phyloP scores from a whole-genome alignment of 2,329 filamentous ascomycete genomes.

The Cladosporium sphaerospermum region DNA sequence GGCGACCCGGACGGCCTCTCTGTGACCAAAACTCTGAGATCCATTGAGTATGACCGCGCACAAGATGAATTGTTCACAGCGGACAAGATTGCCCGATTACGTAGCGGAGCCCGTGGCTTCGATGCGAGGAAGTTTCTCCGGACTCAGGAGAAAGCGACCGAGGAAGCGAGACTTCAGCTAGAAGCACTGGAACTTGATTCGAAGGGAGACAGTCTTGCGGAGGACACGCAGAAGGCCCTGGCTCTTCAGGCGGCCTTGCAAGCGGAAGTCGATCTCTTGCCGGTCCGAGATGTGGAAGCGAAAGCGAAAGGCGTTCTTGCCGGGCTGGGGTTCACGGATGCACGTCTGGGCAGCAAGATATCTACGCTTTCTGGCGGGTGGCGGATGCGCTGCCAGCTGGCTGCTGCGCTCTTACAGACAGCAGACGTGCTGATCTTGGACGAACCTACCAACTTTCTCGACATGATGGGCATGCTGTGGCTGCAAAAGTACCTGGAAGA shows the following conservation, averaged over 20 bases:
- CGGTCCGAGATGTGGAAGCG: conserved; percentile 41
- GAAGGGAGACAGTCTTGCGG: conserved; percentile 45
- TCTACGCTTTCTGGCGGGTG: conserved; percentile 64
- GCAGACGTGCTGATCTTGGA: conserved; percentile 76
- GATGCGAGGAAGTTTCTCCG: conserved; percentile 70
- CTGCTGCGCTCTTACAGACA: conserved; percentile 59
- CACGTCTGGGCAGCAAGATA: conserved; percentile 54
- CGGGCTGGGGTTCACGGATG: conserved; percentile 65
- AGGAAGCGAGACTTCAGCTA: conserved; percentile 30
- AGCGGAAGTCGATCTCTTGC: conserved; percentile 2
- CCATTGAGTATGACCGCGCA: conserved; percentile 14
- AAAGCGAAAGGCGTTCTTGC: conserved; percentile 60
- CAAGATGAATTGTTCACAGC: conserved; percentile 16
- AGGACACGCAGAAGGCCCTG: conserved; percentile 62
- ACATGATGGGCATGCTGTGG: conserved; percentile 79
- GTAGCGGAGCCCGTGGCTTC: conserved; percentile 69
- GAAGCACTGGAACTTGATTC: conserved; percentile 45
- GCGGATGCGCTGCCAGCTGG: conserved; percentile 39
- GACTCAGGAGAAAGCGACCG: conserved; percentile 60
- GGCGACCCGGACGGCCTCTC: background rate
- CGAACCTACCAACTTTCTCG: conserved; percentile 82
- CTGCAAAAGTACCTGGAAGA: conserved; percentile 64
- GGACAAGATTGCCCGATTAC: conserved; percentile 58
- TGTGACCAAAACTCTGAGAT: background rate
- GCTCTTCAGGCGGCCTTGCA: conserved; percentile 66